Percentiles rank a stretch among this genome's conserved stretches.
Evolutionary conservation across 116 monocot genomes (phyloP).

Genomic region (Thalassia testudinum): DNA sequence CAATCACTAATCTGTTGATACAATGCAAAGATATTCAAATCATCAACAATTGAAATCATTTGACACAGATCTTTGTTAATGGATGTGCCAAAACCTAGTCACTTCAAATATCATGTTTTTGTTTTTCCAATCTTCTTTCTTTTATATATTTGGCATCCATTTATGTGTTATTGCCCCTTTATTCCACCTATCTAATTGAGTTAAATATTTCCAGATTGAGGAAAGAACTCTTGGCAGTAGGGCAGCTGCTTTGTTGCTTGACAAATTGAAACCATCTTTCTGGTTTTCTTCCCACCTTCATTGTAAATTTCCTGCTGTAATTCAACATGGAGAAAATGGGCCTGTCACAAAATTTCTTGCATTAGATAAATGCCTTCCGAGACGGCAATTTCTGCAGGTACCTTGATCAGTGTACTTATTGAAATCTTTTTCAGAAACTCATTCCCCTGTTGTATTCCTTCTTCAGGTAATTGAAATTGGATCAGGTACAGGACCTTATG

Average conservation of each 20-base stretch:
- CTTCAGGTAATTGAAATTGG: conserved; percentile 71
- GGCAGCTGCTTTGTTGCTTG: conserved; percentile 66
- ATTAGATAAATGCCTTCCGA: conserved; percentile 80
- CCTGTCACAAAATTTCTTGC: conserved; percentile 87
- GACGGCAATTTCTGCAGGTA: conserved; percentile 76
- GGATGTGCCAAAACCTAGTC: too few species aligned
- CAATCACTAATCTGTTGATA: too few species aligned
- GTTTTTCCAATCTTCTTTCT: too few species aligned
- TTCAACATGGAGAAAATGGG: conserved; percentile 81
- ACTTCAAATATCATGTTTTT: too few species aligned
- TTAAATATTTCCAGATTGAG: conserved; percentile 30
- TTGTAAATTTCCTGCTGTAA: conserved; percentile 80
- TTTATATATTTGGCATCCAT: too few species aligned
- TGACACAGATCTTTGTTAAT: too few species aligned
- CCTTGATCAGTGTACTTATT: not conserved
- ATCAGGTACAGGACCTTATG: conserved; percentile 63
- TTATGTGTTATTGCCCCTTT: too few species aligned
- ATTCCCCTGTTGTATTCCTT: not conserved
- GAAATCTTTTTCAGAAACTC: too few species aligned
- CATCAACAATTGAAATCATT: too few species aligned
- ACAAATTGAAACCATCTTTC: conserved; percentile 58
- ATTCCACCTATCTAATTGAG: too few species aligned
- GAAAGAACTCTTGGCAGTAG: conserved; percentile 64
- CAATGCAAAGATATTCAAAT: too few species aligned
- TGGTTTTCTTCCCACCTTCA: conserved; percentile 98